These are phyloP conservation scores for Lodderomyces jiufengensis DNA, from an alignment of 1,139 yeast genomes.

Conservation along the genomic window DNA sequence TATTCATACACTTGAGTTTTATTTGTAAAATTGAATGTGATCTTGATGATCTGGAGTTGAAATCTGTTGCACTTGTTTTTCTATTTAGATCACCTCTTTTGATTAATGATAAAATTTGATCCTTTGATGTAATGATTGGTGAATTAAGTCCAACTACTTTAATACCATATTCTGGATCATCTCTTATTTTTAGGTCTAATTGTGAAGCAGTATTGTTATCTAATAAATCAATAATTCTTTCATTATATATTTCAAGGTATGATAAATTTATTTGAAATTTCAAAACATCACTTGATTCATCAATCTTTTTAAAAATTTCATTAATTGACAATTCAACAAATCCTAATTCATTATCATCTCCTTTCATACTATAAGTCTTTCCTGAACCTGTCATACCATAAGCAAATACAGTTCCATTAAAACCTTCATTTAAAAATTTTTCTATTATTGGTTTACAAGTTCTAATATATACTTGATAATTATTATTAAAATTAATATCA, in stretches of 20 bases:
- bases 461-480: conserved; percentile 56
- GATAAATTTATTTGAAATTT: conserved; percentile 53
- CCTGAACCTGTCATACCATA: conserved; percentile 98
- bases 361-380: conserved; percentile 89
- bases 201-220: conserved; percentile 13
- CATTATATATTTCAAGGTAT: conserved; percentile 89
- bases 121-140: conserved; percentile 51
- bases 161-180: conserved; percentile 70
- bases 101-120: conserved; percentile 60
- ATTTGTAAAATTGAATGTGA: conserved; percentile 90
- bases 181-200: conserved; percentile 67
- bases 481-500: conserved; percentile 33
- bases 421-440: conserved; percentile 67
- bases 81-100: conserved; percentile 70
- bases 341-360: conserved; percentile 65
- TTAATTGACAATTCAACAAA: conserved; percentile 71
- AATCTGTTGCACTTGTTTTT: conserved; percentile 86
- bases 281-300: conserved; percentile 7
- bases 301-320: conserved; percentile 57
- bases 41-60: conserved; percentile 78
- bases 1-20: conserved; percentile 46
- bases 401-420: conserved; percentile 86
- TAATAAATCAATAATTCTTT: conserved; percentile 67
- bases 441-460: conserved; percentile 62
- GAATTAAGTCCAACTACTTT: conserved; percentile 73